Evolutionary conservation across 306 rosid species (phyloP), one percentile per base, ranked within the genome.

Genomic region (Vigna mungo): DNA sequence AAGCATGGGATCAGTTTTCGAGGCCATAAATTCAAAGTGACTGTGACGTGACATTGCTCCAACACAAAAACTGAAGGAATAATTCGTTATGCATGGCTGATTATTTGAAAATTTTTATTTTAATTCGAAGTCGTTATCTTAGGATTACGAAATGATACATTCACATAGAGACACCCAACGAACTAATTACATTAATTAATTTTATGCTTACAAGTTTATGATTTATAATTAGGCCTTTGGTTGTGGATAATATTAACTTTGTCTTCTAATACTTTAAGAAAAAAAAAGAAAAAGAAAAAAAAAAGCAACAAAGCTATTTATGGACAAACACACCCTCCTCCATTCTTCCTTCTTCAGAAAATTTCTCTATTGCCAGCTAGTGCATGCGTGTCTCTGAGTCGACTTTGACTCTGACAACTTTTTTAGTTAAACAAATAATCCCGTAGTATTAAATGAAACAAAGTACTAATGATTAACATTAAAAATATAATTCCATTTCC

Each of bases 351-450:
- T 37, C 12, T 21, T 10, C 18, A 1, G 14, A 17, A 17, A 15
- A 21, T 25, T 56, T 58, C 10, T 37, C 36, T 66, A 41, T 18
- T 39, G 67, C 81, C 81, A 63, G 72, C 81, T 25, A 5, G 44
- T 39, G 68, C 59, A 3, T 70, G 77, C 71, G 72, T 64, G 80
- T 13, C 48, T 81, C 71, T 41, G 36, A 66, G 6, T 66, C 71
- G 4, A 60, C 67, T 39, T 66, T 16, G 66, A 25, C 46, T 2
- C 23, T 72, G 21, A 71, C 56, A 41, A 41, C 20, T 1, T 64
- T 48, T 49, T 20, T 15, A 4, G 15, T 7, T 9, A 27, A 25
- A 11, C 15, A 37, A 23, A 37, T 6, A 72, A 72, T 6, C n/a
- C 9, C 16, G 2, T 13, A 6, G 2, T 27, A 14, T 68, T 25